These are phyloP conservation scores for Claviceps africana DNA, from an alignment of 2,329 filamentous ascomycete genomes.

Conservation along the genomic window DNA sequence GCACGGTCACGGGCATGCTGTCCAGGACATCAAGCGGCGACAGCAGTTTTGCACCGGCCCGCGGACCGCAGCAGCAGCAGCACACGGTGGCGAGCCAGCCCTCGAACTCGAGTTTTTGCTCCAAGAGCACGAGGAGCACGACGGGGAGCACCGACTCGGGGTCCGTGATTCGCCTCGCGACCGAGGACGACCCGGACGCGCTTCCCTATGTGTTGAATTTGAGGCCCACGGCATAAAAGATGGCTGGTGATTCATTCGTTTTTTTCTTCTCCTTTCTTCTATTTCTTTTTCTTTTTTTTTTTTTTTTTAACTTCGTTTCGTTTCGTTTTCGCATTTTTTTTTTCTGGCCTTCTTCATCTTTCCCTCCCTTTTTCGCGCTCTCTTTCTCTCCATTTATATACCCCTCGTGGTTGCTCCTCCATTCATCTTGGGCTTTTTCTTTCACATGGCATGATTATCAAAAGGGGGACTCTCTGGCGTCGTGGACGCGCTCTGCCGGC, in stretches of 20 bases:
- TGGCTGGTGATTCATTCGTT: neutral
- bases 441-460: no score
- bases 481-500: no score
- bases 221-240: constrained; percentile 13
- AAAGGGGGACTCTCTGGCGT: no score
- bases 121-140: constrained; percentile 15
- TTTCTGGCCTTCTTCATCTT: neutral
- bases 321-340: neutral
- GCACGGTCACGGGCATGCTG: constrained; percentile 13
- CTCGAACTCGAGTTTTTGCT: constrained; percentile 26
- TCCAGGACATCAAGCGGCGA: constrained; percentile 22
- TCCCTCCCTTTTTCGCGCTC: neutral
- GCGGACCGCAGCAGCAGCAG: no score
- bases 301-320: neutral
- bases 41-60: constrained; percentile 30
- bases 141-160: constrained; percentile 22
- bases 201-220: constrained; percentile 25
- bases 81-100: constrained; percentile 25
- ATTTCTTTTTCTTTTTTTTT: neutral
- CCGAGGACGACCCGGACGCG: constrained; percentile 17
- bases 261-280: neutral
- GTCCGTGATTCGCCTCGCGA: constrained; percentile 36
- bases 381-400: no score
- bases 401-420: no score
- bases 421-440: no score